A percentile compares a stretch with the other conserved stretches of the same genome.
phyloP scores from a whole-genome alignment of 805 yeast species.

The Priceomyces fermenticarens region DNA sequence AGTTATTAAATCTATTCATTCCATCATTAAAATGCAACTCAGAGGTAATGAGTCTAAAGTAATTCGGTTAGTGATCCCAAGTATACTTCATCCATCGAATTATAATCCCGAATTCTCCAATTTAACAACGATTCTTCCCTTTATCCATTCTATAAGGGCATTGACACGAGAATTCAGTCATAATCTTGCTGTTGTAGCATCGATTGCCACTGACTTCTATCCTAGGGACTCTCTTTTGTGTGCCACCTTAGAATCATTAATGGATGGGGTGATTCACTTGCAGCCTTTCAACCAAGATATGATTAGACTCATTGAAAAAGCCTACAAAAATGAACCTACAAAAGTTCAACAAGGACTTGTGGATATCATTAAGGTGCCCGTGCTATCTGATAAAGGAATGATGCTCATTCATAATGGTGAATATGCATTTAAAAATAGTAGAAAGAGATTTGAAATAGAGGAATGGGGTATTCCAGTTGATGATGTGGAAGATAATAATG shows the following conservation, averaged over 20 bases:
- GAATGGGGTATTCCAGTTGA: slow-evolving; percentile 98
- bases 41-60: slow-evolving; percentile 44
- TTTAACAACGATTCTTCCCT: slow-evolving; percentile 51
- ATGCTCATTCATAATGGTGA: slow-evolving; percentile 77
- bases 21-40: slow-evolving; percentile 29
- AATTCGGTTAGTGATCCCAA: slow-evolving; percentile 70
- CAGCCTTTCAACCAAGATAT: slow-evolving; percentile 81
- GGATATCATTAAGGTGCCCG: slow-evolving; percentile 70
- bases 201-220: slow-evolving; percentile 65
- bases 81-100: slow-evolving; percentile 74
- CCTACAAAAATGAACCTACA: slow-evolving; percentile 68
- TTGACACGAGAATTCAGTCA: slow-evolving; percentile 45
- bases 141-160: slow-evolving; percentile 57
- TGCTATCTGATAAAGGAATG: slow-evolving; percentile 69
- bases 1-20: slow-evolving; percentile 41
- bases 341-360: slow-evolving; percentile 85
- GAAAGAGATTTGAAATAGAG: slow-evolving; percentile 79
- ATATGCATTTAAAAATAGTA: slow-evolving; percentile 81
- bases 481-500: slow-evolving; percentile 51
- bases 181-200: slow-evolving; percentile 49
- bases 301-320: slow-evolving; percentile 61
- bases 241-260: slow-evolving; percentile 51
- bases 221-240: slow-evolving; percentile 50
- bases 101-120: slow-evolving; percentile 52
- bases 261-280: slow-evolving; percentile 68